Base-by-base conservation (phyloP, 2,329 filamentous ascomycete species). In the Thyridium curvatum region DNA sequence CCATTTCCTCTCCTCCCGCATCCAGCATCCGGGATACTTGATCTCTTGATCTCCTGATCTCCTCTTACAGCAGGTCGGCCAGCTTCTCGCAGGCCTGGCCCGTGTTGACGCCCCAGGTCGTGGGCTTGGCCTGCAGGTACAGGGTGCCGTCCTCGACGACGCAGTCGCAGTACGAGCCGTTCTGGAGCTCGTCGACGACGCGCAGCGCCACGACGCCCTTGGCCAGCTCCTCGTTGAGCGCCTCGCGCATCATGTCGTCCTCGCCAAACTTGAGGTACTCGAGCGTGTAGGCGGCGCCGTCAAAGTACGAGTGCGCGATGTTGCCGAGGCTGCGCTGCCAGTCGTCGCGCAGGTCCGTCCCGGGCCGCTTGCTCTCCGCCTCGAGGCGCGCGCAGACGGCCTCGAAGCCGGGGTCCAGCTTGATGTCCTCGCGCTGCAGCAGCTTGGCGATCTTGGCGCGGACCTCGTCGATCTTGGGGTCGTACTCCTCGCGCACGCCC, bases 241-340 rank as follows among this genome's bases (percentile, higher is more conserved):
- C 70, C 50, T 74, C 71, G 40, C 60, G 61, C 18, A 74, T 52
- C 52, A 72, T 56, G 1, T 74, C 70, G 42, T 76, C 47, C 18
- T 33, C n/a, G 35, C 30, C 42, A 33, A 50, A 48, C 35, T 42
- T 40, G n/a, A 41, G 18, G 32, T 8, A 29, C 17, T 41, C 34
- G n/a, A 48, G 37, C n/a, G 36, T 56, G 34, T 52, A 57, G 21
- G 52, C 53, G n/a, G 75, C 51, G 1, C 41, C 37, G 9, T 46
- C 40, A 39, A 68, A 72, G 54, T 77, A 77, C 16, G 47, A 39
- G 4, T 52, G 32, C 7, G 61, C 55, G 32, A 62, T 61, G 15
- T 35, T 42, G 17, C 72, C 72, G 10, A 78, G 45, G 41, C 58
- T 56, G 12, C 44, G 39, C 50, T 74, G 55, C 65, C 67, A 77